Conservation (phyloP, 208 protist species). For the Leishmania major region DNA sequence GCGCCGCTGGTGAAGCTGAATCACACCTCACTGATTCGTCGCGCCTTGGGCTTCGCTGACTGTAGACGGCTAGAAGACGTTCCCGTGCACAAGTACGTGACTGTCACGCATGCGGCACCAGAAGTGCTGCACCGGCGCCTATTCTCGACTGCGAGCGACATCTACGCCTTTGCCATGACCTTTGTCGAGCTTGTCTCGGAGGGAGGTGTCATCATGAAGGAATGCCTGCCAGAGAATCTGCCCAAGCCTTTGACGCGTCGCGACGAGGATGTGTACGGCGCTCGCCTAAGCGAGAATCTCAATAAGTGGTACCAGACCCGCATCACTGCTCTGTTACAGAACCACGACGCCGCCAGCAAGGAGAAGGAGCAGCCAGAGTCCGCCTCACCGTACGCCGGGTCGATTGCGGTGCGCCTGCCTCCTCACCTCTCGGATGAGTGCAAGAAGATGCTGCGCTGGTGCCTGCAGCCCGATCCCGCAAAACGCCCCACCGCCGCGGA, state of each 20-base stretch:
- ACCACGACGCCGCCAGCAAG: conserved; percentile 29
- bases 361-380: conserved; percentile 34
- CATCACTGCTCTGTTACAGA: conserved; percentile 17
- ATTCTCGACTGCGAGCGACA: conserved; percentile 70
- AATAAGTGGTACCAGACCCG: conserved; percentile 44
- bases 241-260: conserved; percentile 34
- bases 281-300: conserved; percentile 36
- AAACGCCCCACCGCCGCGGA: conserved; percentile 68
- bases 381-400: conserved; percentile 22
- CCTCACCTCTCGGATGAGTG: conserved; percentile 68
- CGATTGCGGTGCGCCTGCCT: conserved; percentile 45
- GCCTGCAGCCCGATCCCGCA: conserved; percentile 49
- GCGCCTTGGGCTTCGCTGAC: conserved; percentile 22
- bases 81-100: conserved; percentile 49
- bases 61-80: conserved; percentile 28
- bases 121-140: conserved; percentile 48
- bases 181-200: conserved; percentile 79
- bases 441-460: conserved; percentile 62
- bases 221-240: conserved; percentile 39
- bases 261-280: conserved; percentile 46
- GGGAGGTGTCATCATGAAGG: conserved; percentile 45
- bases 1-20: conserved; percentile 35
- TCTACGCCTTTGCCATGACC: conserved; percentile 86
- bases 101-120: conserved; percentile 65
- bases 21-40: conserved; percentile 19